Evolutionary conservation across 139 green algal species (phyloP).

Genomic region (Tetradesmus lagerheimii): DNA sequence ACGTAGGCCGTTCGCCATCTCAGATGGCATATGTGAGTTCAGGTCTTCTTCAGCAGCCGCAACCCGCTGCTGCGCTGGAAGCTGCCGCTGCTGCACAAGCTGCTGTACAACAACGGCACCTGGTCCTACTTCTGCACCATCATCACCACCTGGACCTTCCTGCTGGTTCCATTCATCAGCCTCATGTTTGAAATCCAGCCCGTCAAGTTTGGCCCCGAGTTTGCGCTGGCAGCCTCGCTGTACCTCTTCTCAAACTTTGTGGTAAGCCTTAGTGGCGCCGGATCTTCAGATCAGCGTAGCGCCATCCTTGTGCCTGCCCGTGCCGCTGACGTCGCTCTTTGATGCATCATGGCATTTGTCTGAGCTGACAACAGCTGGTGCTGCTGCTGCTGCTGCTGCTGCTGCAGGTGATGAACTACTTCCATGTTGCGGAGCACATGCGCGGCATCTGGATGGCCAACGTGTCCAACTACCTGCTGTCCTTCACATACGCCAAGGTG

Average conservation of each 20-base stretch:
- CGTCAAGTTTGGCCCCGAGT: constrained; percentile 35
- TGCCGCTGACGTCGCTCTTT: too few relatives aligned
- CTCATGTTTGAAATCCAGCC: constrained; percentile 54
- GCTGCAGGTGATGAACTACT: constrained; percentile 46
- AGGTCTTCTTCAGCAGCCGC: constrained; percentile 55
- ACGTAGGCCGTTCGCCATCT: too few relatives aligned
- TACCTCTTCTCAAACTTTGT: constrained; percentile 41
- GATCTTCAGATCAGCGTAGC: too few relatives aligned
- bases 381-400: neutral
- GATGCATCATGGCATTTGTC: neutral
- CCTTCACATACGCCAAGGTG: constrained; percentile 47
- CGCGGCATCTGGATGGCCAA: constrained; percentile 47
- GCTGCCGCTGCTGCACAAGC: constrained; percentile 46
- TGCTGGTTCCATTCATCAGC: constrained; percentile 72
- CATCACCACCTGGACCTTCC: constrained; percentile 61
- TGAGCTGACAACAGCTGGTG: neutral
- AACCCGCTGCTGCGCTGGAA: constrained; percentile 57
- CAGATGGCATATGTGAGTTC: too few relatives aligned
- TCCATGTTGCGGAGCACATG: constrained; percentile 39
- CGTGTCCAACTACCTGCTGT: constrained; percentile 48
- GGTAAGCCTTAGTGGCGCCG: too few relatives aligned
- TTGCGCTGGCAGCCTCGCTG: constrained; percentile 47
- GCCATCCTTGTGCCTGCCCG: too few relatives aligned
- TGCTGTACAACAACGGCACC: constrained; percentile 52
- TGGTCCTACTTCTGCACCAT: constrained; percentile 66